A percentile compares a stretch with the other conserved stretches of the same genome.
Conservation (phyloP, 1,139 yeast genomes). For the Suhomyces bolitotheri region DNA sequence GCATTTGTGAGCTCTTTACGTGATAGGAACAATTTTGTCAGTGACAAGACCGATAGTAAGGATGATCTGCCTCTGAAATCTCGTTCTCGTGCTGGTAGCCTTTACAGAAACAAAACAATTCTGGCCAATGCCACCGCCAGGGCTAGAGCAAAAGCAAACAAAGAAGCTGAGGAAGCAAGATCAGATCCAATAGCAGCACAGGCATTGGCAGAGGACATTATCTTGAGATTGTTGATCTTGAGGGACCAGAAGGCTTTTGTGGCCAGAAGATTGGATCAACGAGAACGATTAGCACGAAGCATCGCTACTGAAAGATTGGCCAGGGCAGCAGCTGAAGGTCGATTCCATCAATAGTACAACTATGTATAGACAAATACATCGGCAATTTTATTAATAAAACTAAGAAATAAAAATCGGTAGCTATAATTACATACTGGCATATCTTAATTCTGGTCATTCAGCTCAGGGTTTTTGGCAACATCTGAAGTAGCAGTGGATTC, state of each 20-base stretch:
- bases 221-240: conserved; percentile 58
- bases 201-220: conserved; percentile 62
- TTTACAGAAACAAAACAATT: conserved; percentile 67
- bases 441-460: neutral
- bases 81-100: conserved; percentile 50
- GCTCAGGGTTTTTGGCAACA: conserved; percentile 9
- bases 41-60: conserved; percentile 10
- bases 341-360: conserved; percentile 17
- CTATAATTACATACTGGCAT: conserved; percentile 3
- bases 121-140: conserved; percentile 71
- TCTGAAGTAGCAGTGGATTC: conserved; percentile 9
- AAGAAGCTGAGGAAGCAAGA: conserved; percentile 53
- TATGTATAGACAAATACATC: conserved; percentile 1
- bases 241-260: conserved; percentile 48
- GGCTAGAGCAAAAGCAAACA: conserved; percentile 54
- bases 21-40: conserved; percentile 42
- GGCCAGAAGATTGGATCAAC: conserved; percentile 56
- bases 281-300: conserved; percentile 63
- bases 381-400: conserved; percentile 11
- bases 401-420: conserved; percentile 7
- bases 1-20: conserved; percentile 50
- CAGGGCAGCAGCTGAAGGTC: conserved; percentile 48
- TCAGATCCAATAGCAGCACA: conserved; percentile 59
- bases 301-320: conserved; percentile 61
- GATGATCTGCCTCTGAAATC: conserved; percentile 14